Conservation (phyloP, 2,329 filamentous ascomycete species). For the Pseudogymnoascus sp. region DNA sequence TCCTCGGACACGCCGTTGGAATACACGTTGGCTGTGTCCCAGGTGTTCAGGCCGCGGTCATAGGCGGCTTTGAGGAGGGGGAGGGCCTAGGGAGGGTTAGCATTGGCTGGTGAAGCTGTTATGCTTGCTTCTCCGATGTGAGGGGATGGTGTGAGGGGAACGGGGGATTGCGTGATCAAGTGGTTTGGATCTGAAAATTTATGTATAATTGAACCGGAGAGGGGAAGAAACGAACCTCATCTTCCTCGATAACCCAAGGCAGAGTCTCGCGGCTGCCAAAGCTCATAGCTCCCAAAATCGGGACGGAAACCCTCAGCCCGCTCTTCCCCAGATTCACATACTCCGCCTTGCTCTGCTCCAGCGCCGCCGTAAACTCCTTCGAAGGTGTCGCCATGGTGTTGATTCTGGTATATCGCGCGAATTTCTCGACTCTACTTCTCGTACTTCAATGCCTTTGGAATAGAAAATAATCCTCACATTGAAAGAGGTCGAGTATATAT, state of each 20-base stretch:
- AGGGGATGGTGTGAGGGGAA: constrained; percentile 37
- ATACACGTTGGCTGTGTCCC: constrained; percentile 44
- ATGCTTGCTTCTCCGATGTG: constrained; percentile 10
- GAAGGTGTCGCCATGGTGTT: not conserved
- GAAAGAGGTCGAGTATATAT: not conserved
- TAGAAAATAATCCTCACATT: no score
- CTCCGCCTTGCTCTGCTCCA: constrained; percentile 32
- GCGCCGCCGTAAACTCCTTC: not conserved
- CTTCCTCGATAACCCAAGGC: constrained; percentile 48
- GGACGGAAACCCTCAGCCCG: constrained; percentile 52
- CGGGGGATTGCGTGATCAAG: constrained; percentile 21
- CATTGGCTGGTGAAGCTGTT: not conserved
- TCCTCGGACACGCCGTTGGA: constrained; percentile 45
- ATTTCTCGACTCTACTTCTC: no score
- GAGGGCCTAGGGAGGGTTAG: constrained; percentile 33
- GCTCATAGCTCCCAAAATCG: constrained; percentile 56
- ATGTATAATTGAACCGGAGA: no score
- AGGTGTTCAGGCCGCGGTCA: constrained; percentile 52
- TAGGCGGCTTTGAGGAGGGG: constrained; percentile 54
- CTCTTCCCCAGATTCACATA: constrained; percentile 48
- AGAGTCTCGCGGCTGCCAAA: constrained; percentile 45
- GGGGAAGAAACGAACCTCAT: no score
- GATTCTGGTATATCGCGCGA: not conserved
- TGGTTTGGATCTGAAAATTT: no score
- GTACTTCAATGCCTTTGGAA: no score